These are phyloP conservation scores for Ophiostoma ulmi DNA, from an alignment of 2,329 filamentous ascomycete genomes.

Conservation along the genomic window DNA sequence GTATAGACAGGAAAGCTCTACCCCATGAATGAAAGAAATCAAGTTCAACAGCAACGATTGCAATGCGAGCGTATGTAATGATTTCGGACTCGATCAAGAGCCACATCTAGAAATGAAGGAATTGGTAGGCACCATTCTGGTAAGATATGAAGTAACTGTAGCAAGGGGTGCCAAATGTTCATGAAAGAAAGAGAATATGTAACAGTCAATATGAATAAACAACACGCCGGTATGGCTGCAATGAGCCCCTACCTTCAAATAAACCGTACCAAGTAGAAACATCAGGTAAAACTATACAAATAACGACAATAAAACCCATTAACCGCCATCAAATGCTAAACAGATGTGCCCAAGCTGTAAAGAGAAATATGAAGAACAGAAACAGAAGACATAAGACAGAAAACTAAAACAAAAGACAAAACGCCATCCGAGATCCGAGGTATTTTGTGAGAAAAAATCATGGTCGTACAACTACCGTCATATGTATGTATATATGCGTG, in stretches of 20 bases:
- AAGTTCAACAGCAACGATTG: not conserved
- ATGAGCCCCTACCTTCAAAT: not conserved
- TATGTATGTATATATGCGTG: not conserved
- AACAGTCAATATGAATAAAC: not conserved
- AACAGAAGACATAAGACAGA: not conserved
- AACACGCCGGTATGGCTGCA: not conserved
- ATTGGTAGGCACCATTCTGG: not conserved
- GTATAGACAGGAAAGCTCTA: not conserved
- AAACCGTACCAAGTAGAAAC: not conserved
- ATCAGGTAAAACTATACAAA: not conserved
- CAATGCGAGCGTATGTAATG: not conserved
- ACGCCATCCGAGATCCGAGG: constrained; percentile 15
- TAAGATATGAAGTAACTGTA: not conserved
- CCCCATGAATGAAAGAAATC: not conserved
- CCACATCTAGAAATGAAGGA: not conserved
- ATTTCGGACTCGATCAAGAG: not conserved
- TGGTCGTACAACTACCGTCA: constrained; percentile 11
- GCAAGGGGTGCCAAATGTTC: not conserved
- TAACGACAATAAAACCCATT: not conserved
- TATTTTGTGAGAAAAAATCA: constrained; percentile 14
- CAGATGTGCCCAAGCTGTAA: not conserved
- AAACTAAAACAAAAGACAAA: not conserved
- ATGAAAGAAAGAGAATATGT: not conserved
- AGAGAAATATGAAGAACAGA: not conserved
- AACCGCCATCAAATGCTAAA: constrained; percentile 3